A percentile compares a stretch with the other conserved stretches of the same genome.
Conservation (phyloP, 257 asterid genomes). For the Ligustrum vulgare region DNA sequence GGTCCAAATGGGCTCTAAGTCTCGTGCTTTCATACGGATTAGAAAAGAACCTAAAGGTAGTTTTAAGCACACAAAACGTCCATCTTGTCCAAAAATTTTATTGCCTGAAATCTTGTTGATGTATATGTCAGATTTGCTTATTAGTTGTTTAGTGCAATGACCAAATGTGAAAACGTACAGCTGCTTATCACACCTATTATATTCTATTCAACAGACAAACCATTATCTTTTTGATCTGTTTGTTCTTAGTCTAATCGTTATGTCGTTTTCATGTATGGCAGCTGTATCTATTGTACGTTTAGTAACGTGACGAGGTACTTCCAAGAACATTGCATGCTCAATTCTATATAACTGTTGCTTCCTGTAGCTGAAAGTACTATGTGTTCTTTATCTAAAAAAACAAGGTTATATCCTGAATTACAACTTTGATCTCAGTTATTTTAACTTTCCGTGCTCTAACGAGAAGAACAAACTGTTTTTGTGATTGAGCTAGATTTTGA, state of each 20-base stretch:
- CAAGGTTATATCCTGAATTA: not conserved
- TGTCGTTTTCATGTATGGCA: slow-evolving; percentile 24
- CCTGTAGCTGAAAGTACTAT: not conserved
- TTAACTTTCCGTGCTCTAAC: not conserved
- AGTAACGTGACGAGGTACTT: slow-evolving; percentile 26
- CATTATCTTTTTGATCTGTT: not conserved
- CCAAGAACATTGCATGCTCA: slow-evolving; percentile 20
- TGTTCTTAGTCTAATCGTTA: not conserved
- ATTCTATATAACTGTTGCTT: slow-evolving; percentile 21
- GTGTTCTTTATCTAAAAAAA: not conserved
- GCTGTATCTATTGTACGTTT: slow-evolving; percentile 28
- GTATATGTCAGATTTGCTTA: too few relatives aligned
- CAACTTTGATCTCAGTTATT: not conserved
- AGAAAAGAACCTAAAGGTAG: not conserved
- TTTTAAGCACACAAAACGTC: not conserved
- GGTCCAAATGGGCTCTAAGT: not conserved
- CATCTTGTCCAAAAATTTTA: not conserved
- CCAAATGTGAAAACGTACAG: too few relatives aligned
- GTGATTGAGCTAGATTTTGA: not conserved
- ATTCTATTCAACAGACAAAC: too few relatives aligned
- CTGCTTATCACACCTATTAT: too few relatives aligned
- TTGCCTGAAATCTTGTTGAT: not conserved
- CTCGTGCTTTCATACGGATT: not conserved
- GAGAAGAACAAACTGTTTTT: not conserved
- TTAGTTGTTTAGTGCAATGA: slow-evolving; percentile 8